phyloP scores from a whole-genome alignment of 345 rosid species.

The Pugionium cornutum region DNA sequence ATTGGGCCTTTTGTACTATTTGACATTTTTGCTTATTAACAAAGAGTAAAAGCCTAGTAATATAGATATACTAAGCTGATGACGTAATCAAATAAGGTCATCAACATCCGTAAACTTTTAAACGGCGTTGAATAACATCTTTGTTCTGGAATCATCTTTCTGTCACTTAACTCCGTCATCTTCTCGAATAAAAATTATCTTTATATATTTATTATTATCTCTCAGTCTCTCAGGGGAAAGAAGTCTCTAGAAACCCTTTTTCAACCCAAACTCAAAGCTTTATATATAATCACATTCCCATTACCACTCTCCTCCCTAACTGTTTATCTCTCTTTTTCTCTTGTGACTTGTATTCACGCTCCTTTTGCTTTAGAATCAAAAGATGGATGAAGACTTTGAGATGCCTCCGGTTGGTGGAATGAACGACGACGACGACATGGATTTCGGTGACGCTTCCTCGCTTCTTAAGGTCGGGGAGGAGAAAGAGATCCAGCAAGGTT shows the following conservation, averaged over 20 bases:
- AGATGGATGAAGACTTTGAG: slow-evolving; percentile 67
- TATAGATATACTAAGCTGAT: no score
- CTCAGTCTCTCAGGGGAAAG: slow-evolving; percentile 2
- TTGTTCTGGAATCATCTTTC: slow-evolving; percentile 16
- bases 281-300: background rate
- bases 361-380: background rate
- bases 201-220: no score
- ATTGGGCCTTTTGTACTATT: no score
- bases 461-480: slow-evolving; percentile 60
- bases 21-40: no score
- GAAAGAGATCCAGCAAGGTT: slow-evolving; percentile 81
- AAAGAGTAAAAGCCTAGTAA: no score
- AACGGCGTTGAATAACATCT: slow-evolving; percentile 21
- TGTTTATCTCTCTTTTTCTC: background rate
- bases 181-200: background rate
- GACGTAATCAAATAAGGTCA: no score
- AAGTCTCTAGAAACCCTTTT: slow-evolving; percentile 53
- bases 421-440: slow-evolving; percentile 55
- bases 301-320: background rate
- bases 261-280: slow-evolving; percentile 3
- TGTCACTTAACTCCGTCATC: slow-evolving; percentile 35
- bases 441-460: slow-evolving; percentile 44
- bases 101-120: no score
- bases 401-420: slow-evolving; percentile 52
- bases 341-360: slow-evolving; percentile 1